phyloP scores from a whole-genome alignment of 1,284 basidiomycete species.

The Lentinus polychrous region DNA sequence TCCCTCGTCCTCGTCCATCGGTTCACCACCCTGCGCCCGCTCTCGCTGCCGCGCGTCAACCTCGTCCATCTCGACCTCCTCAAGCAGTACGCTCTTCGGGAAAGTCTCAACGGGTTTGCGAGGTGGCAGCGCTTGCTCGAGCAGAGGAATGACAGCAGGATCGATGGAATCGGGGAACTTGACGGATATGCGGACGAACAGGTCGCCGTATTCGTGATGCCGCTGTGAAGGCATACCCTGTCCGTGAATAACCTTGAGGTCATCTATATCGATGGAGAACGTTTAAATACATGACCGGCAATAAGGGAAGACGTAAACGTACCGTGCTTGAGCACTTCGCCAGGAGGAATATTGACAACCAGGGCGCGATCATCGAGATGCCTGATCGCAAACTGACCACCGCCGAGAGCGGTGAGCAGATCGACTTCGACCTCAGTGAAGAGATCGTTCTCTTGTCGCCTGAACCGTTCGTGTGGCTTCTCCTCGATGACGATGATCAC shows the following conservation, averaged over 20 bases:
- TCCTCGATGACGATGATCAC: constrained; percentile 98
- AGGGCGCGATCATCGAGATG: constrained; percentile 93
- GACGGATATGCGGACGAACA: constrained; percentile 86
- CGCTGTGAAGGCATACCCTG: constrained; percentile 99
- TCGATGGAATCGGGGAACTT: constrained; percentile 87
- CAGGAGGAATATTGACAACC: constrained; percentile 79
- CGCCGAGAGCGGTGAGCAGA: constrained; percentile 89
- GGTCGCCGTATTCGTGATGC: constrained; percentile 94
- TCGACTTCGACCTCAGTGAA: constrained; percentile 87
- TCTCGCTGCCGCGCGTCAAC: constrained; percentile 73
- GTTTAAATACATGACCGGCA: constrained; percentile 10
- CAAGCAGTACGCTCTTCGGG: constrained; percentile 62
- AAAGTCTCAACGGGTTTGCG: constrained; percentile 69
- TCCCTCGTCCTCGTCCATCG: constrained; percentile 85
- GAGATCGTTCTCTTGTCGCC: constrained; percentile 90
- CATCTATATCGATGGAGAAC: constrained; percentile 54
- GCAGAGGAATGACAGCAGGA: constrained; percentile 57
- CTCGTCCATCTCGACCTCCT: constrained; percentile 86
- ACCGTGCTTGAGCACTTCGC: constrained; percentile 95
- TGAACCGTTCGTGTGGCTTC: constrained; percentile 89
- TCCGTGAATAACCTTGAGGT: constrained; percentile 85
- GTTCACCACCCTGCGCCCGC: constrained; percentile 46
- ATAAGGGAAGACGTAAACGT: constrained; percentile 18
- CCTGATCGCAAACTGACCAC: constrained; percentile 86
- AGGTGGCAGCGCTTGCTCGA: constrained; percentile 86